Conservation (phyloP, 2,329 filamentous ascomycete genomes). For the Coniochaeta sp. region DNA sequence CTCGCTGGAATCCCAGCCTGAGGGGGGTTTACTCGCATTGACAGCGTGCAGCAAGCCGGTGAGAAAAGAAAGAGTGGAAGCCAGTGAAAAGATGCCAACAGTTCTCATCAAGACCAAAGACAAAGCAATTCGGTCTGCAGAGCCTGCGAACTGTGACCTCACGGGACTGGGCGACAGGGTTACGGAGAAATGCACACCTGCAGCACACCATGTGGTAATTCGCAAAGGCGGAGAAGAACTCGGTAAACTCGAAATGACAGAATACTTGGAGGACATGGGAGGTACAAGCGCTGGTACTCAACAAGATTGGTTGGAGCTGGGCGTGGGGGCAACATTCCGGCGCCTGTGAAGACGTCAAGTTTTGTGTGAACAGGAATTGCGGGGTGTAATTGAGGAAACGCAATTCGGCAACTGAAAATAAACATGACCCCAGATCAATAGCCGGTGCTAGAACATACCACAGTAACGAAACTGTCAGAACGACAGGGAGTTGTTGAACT, state of each 20-base stretch:
- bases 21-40: neutral
- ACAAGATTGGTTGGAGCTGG: conserved; percentile 7
- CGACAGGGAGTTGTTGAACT: too few relatives aligned
- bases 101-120: too few relatives aligned
- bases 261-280: conserved; percentile 4
- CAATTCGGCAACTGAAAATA: neutral
- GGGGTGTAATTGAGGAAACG: neutral
- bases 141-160: neutral
- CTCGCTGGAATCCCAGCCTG: neutral
- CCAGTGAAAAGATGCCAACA: neutral
- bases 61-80: neutral
- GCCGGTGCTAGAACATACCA: too few relatives aligned
- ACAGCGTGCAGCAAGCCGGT: neutral
- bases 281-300: conserved; percentile 6
- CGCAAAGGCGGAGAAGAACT: neutral
- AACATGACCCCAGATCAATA: neutral
- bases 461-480: too few relatives aligned
- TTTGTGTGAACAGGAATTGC: conserved; percentile 2
- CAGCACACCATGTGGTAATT: conserved; percentile 4
- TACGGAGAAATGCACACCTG: conserved; percentile 3
- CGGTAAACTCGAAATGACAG: neutral
- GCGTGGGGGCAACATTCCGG: conserved; percentile 14
- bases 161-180: too few relatives aligned
- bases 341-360: conserved; percentile 9
- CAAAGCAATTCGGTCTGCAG: neutral